Evolutionary conservation across 2,329 filamentous ascomycete species (phyloP), one percentile per base, ranked within the genome.

Genomic region (Hirsutella minnesotensis): DNA sequence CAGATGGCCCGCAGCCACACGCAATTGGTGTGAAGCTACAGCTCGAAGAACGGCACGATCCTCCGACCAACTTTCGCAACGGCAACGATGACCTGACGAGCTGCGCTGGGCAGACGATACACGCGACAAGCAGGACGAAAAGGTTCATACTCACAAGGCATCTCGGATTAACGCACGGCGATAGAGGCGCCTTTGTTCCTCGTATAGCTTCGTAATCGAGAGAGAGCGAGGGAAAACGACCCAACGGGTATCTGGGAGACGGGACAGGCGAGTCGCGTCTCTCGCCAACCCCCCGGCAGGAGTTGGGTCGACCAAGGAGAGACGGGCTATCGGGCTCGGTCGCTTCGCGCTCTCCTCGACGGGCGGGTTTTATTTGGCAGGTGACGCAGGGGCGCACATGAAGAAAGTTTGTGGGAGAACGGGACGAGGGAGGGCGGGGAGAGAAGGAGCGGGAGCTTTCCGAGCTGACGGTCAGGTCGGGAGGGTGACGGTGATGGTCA

Each of bases 81-180:
- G 24, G 12, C 24, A 12, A 27, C 12, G 24, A 27, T 12, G 7
- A 27, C 12, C 24, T 27, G 24, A 12, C 24, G 12, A 7, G 24
- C 12, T 12, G 12, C 24, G 12, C 7, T 5, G 30, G 7, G 3
- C 12, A 31, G 12, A 31, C 4, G 30, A n/a, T 31, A n/a, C 30
- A 3, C 27, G 9, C 27, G 27, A 15, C 27, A 2, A 3, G 27
- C 27, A 43, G 40, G 37, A 47, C 39, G 35, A 39, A 40, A 37
- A 42, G 39, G 42, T 46, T 12, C 24, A 35, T 35, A 63, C 61
- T 63, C 54, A 63, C 61, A 62, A 49, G 61, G 61, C 61, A 63
- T 63, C 53, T 60, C 53, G 58, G 52, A 51, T 49, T 53, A 41
- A 46, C 47, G 52, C 47, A 44, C 45, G 49, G 49, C 52, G 51